phyloP scores from a whole-genome alignment of 2,329 filamentous ascomycete genomes.

The Akanthomyces lecanii region DNA sequence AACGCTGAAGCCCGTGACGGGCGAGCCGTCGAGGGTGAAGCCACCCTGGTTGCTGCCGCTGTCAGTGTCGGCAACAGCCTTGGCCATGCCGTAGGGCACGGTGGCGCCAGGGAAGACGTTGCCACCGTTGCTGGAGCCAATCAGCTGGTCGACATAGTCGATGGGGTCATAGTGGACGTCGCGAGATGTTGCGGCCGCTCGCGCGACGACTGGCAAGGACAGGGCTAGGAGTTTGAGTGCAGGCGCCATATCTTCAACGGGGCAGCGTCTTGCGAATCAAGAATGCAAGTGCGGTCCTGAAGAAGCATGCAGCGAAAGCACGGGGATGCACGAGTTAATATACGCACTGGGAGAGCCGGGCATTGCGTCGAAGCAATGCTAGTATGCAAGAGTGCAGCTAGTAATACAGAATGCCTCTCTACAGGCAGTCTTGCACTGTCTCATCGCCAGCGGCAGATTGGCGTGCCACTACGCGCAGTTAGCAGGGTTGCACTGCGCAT shows the following conservation, averaged over 20 bases:
- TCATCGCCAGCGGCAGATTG: constrained; percentile 8
- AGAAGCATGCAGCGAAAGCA: not conserved
- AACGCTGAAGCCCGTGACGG: constrained; percentile 52
- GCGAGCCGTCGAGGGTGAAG: constrained; percentile 48
- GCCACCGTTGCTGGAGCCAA: constrained; percentile 39
- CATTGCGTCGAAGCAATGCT: not conserved
- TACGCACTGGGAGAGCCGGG: not conserved
- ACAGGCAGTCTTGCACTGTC: not conserved
- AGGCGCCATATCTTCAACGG: constrained; percentile 2
- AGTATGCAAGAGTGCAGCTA: not conserved
- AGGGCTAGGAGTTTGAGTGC: constrained; percentile 5
- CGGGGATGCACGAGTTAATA: not conserved
- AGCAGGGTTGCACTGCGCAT: constrained; percentile 6
- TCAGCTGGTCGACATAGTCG: constrained; percentile 35
- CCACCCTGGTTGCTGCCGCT: constrained; percentile 52
- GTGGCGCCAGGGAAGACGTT: constrained; percentile 43
- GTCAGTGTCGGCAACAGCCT: constrained; percentile 53
- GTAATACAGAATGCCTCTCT: not conserved
- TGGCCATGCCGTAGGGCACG: constrained; percentile 48
- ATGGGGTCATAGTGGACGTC: constrained; percentile 28
- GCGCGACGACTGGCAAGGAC: not conserved
- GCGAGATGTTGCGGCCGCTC: not conserved
- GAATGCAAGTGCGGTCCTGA: not conserved
- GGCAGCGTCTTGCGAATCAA: not conserved
- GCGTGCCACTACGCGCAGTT: constrained; percentile 11